A percentile compares a stretch with the other conserved stretches of the same genome.
These are phyloP conservation scores for Macrotyloma uniflorum DNA, from an alignment of 306 rosid genomes.

Conservation along the genomic window DNA sequence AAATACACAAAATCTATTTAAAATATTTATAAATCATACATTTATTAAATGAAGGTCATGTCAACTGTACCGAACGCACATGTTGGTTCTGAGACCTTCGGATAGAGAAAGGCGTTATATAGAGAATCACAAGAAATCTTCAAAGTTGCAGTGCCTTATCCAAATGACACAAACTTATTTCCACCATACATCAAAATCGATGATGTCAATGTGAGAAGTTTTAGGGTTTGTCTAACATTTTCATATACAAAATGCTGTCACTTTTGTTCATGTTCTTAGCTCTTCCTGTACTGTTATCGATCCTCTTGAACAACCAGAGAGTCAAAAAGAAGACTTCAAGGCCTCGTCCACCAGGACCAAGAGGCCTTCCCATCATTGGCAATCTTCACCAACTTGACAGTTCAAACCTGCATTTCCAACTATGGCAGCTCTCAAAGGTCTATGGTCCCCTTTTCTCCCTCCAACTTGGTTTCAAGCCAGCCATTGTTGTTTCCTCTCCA, in stretches of 20 bases:
- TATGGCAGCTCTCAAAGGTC: neutral
- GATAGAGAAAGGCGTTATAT: too few species aligned
- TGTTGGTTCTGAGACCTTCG: too few species aligned
- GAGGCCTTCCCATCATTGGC: constrained; percentile 19
- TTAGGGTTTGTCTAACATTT: too few species aligned
- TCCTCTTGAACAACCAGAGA: neutral
- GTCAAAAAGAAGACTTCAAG: neutral
- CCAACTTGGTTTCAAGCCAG: neutral
- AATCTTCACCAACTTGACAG: neutral
- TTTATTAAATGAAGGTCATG: too few species aligned
- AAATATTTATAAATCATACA: too few species aligned
- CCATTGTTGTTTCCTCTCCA: constrained; percentile 13
- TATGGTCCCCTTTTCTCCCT: constrained; percentile 22
- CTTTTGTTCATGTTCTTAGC: neutral
- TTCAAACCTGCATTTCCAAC: neutral
- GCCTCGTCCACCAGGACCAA: neutral
- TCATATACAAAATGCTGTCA: neutral
- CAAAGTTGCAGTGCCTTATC: too few species aligned
- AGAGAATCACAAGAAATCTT: too few species aligned
- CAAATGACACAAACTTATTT: too few species aligned
- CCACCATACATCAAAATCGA: too few species aligned
- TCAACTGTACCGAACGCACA: too few species aligned
- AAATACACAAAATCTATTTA: too few species aligned
- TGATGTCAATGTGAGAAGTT: too few species aligned
- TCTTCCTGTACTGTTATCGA: neutral